Evolutionary conservation across 139 green algal species (phyloP), one percentile per base, ranked within the genome.

Genomic region (Prasinococcaceae sp.): DNA sequence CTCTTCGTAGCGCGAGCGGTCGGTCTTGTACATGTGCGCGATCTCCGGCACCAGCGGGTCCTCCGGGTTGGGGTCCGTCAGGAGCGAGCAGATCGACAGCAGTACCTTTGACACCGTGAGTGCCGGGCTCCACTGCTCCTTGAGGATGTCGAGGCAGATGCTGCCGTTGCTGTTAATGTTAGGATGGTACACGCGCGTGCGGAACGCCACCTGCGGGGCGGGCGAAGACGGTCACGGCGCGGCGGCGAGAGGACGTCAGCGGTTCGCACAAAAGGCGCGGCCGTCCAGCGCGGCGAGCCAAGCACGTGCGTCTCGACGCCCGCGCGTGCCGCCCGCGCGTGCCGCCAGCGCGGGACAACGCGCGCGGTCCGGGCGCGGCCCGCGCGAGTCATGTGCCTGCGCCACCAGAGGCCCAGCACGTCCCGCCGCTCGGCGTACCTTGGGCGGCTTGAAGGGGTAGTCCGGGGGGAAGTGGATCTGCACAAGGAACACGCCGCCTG

Each of bases 61-160:
- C 46, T 96, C 85, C 12, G 90, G 88, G 75, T 97, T 95, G 17
- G 88, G 83, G 70, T 96, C 88, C 48, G 85, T 94, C 27, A 96
- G 74, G 69, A 98, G 73, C 5, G 86, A 95, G 59, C 80, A 95
- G 55, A 98, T 92, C 32, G 84, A 94, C 55, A 95, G 72, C 57
- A 98, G 72, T 29, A 97, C 85, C 74, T 95, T 95, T 17, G 80
- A 92, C 33, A 98, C 93, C 29, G 90, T 96, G 1, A 96, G 73
- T 4, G 90, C 90, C 10, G 90, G 90, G 53, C 73, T 90, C 90
- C 90, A 98, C 65, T 93, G 83, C 53, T 97, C 90, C 69, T 96
- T 96, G n/a, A 98, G 65, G 43, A 97, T 94, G 50, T 96, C 90
- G 23, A 98, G 69, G 72, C 88, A 95, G 50, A 98, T 95, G 63